Conservation (phyloP, 331 rosid species). For the Malus hybrid region DNA sequence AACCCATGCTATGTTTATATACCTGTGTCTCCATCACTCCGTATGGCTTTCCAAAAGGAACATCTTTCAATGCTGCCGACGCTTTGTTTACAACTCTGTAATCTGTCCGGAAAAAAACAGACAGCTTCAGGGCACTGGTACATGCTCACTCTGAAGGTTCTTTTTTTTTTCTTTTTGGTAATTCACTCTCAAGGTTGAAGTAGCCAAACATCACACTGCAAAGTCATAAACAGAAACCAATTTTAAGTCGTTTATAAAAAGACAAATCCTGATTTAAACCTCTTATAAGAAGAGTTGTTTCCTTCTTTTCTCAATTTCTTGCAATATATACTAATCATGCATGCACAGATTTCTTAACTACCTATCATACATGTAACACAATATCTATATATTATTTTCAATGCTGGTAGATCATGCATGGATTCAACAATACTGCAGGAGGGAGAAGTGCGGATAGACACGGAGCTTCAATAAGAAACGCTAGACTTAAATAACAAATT, state of each 20-base stretch:
- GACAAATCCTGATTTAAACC: background rate
- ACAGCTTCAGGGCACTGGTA: slow-evolving; percentile 42
- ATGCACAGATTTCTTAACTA: background rate
- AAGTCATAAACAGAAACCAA: background rate
- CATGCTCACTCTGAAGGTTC: slow-evolving; percentile 38
- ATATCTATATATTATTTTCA: background rate
- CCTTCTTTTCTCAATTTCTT: background rate
- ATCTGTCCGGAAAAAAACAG: slow-evolving; percentile 42
- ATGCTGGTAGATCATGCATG: background rate
- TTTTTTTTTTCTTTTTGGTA: no score
- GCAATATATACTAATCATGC: background rate
- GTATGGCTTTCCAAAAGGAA: slow-evolving; percentile 23
- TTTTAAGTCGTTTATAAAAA: slow-evolving; percentile 6
- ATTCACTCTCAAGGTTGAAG: slow-evolving; percentile 35
- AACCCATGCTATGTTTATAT: slow-evolving; percentile 16
- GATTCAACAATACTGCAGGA: background rate
- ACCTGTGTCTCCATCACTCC: slow-evolving; percentile 17
- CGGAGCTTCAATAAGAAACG: background rate
- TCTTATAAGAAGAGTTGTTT: background rate
- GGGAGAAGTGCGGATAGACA: background rate
- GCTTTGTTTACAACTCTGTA: slow-evolving; percentile 27
- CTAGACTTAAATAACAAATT: background rate
- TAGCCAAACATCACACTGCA: slow-evolving; percentile 47
- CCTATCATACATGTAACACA: background rate
- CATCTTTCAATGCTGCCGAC: slow-evolving; percentile 18